Evolutionary conservation across 345 rosid genomes (phyloP), one percentile per base, ranked within the genome.

Genomic region (Salix koriyanagi): DNA sequence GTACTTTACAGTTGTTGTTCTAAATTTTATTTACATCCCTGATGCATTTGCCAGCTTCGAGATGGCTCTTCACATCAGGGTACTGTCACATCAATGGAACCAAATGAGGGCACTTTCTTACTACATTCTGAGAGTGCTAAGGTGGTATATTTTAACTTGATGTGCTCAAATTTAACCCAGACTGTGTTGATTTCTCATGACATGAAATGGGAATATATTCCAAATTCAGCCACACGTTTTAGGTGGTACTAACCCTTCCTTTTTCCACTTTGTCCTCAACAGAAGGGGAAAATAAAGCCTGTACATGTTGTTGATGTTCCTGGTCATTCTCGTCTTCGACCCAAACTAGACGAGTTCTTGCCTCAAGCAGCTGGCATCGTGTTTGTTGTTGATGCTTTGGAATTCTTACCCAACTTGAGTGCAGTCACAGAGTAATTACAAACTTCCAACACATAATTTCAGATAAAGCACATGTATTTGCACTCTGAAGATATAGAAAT

Each of bases 11-110:
- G 16, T 50, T 74, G 39, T 30, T 67, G 58, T 50, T 39, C 60
- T 78, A 66, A 73, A 42, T 79, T 75, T 34, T 67, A 62, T 50
- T 77, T 75, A 69, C 70, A 50, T 76, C 32, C 70, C 68, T 70
- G 65, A 39, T 82, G 80, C 32, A 50, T 77, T 70, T 87, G 76
- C 76, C 86, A 95, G 99, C 97, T 93, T 70, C 92, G 92, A 30
- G 99, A 95, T 87, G 99, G 96, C 60, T 88, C 96, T 62, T 81
- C 91, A 1, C 97, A 93, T 83, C 93, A 85, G 79, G 97, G 94
- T 16, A 90, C 97, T 76, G 99, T 93, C 34, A 93, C 97, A 60
- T 95, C 99, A 8, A 91, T 95, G 99, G 99, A 95, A 79, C 93
- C 94, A 14, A 95, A 93, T 84, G 98, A 95, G 84, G 94, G 89